A percentile compares a stretch with the other conserved stretches of the same genome.
Conservation (phyloP, 768 basidiomycete genomes). For the Exsudoporus frostii region DNA sequence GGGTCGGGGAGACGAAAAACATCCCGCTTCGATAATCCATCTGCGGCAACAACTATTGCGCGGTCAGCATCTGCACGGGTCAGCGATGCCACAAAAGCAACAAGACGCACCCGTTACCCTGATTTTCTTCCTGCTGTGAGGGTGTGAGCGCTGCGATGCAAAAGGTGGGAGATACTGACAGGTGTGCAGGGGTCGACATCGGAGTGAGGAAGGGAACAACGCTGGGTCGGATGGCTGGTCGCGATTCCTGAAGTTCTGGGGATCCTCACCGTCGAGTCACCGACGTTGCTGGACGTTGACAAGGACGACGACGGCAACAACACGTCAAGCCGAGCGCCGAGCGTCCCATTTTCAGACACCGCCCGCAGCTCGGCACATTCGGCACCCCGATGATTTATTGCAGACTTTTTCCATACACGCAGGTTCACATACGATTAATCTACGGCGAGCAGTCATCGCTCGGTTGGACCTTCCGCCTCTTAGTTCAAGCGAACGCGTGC, state of each 20-base stretch:
- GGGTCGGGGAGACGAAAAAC: constrained; percentile 96
- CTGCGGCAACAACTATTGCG: constrained; percentile 84
- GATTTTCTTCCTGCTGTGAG: constrained; percentile 61
- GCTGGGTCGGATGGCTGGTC: not conserved
- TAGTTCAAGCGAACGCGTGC: not conserved
- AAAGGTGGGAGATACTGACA: constrained; percentile 18
- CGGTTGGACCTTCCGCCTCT: not conserved
- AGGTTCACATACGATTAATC: too few relatives aligned
- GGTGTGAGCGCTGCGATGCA: constrained; percentile 10
- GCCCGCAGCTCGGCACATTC: constrained; percentile 19
- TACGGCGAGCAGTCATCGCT: too few relatives aligned
- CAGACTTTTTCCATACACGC: too few relatives aligned
- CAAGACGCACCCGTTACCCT: constrained; percentile 63
- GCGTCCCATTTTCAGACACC: constrained; percentile 30
- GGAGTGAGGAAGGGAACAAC: not conserved
- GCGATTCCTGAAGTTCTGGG: not conserved
- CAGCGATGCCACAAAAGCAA: not conserved
- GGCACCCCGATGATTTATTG: constrained; percentile 10
- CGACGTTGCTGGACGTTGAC: constrained; percentile 9
- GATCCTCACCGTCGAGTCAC: not conserved
- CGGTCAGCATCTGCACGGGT: constrained; percentile 1
- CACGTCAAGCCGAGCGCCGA: constrained; percentile 9
- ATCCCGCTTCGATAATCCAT: constrained; percentile 90
- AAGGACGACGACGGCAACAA: constrained; percentile 13
- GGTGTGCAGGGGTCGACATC: constrained; percentile 30